Evolutionary conservation across 2,329 filamentous ascomycete genomes (phyloP), one percentile per base, ranked within the genome.

Genomic region (Cercospora sp.): DNA sequence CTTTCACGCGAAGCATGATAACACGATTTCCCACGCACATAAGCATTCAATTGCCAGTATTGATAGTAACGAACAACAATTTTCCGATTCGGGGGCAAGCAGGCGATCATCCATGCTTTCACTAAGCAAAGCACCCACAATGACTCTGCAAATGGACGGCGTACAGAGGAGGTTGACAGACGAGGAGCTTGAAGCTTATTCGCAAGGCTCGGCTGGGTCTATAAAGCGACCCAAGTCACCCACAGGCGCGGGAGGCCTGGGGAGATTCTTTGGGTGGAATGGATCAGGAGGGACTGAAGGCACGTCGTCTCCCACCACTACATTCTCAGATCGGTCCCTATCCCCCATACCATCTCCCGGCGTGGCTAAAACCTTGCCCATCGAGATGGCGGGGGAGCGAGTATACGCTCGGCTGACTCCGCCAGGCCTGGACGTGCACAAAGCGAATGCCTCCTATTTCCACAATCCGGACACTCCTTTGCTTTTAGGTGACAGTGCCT

Each of bases 251-350:
- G 83, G 83, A 57, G 83, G 82, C 66, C 84, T 91, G 74, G 86
- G 86, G 55, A 88, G 86, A 13, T 89, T 91, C 78, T 91, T 91
- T 73, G 87, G 87, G 68, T 90, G 89, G 87, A 89, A 87, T 70
- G 84, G 83, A 23, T 79, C 82, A 30, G 81, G 83, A 58, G 84
- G 84, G 3, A 84, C 86, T 65, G 83, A 84, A 16, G 82, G 82
- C n/a, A 71, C 72, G 16, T 74, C 76, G 66, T 87, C 87, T 64
- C 86, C 87, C 16, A 86, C 85, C 57, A 89, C 87, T 23, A 86
- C 87, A 55, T 88, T 89, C 73, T 90, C 88, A 10, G 87, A 87
- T 60, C 83, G 82, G 45, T 86, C 86, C 26, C 81, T 83, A 69
- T 90, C 88, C 6, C 86, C 87, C 2, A 78, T 85, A 66, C 85